Base-by-base conservation (phyloP, 352 stramenopile species). In the Globisporangium orthogonon region DNA sequence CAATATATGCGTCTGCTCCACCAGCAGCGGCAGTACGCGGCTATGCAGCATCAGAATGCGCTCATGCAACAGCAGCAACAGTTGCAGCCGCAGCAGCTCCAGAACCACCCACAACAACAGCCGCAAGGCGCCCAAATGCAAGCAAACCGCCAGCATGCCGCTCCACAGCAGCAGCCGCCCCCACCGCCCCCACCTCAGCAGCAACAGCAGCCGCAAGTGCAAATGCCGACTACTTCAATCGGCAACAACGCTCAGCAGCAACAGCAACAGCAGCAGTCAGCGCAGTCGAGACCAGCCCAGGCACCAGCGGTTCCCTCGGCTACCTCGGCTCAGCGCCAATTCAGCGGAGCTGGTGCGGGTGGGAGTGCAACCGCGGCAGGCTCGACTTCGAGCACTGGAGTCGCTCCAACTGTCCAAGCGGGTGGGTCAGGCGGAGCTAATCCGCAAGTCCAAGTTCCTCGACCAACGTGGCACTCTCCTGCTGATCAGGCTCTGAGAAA, bases 1-100 rank as follows among this genome's bases (percentile, higher is more conserved):
- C 78, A 91, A 31, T 91, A 91, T 66, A 73, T 90, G 63, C 76
- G 83, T 10, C 86, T 80, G 72, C 56, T 85, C 15, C 74, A 85
- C 55, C 74, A 78, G 49, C 74, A 76, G 46, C 65, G 63, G 28
- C 61, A 72, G 17, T 61, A 76, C 23, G 62, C 62, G 23, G 62
- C 63, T 29, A 69, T 82, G 49, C 74, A 83, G 62, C 74, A 23
- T 23, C 23, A 71, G 23, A 65, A 80, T 35, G 71, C 76, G 14
- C 54, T 44, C 5, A 60, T 71, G 23, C 71, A 71, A 58, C 69
- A 80, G 53, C 73, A 79, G 65, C 71, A 58, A 51, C 58, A 62
- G 23, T 30, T 52, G 29, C 63, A 74, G 51, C 66, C 47, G 40
- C 71, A 69, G 56, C 68, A 77, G 69, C 52, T 55, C 31, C 70